These are phyloP conservation scores for Alternaria rosae DNA, from an alignment of 2,329 filamentous ascomycete species.

Conservation along the genomic window DNA sequence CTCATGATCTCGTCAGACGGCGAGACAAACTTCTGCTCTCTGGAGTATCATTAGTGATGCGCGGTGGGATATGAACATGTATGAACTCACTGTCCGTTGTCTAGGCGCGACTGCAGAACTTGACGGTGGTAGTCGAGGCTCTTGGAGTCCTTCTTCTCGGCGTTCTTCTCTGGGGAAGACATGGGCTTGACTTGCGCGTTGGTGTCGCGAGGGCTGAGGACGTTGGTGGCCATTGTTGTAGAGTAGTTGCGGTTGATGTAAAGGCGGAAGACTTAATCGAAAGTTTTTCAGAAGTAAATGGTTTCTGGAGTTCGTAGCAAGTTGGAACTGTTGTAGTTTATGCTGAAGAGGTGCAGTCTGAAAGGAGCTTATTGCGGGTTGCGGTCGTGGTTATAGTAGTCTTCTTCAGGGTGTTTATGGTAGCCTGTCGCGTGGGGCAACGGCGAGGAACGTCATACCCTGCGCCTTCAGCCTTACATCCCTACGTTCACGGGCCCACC, in stretches of 20 bases:
- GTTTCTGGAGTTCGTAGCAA: neutral
- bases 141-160: constrained; percentile 46
- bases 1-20: constrained; percentile 91
- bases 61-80: neutral
- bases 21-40: constrained; percentile 71
- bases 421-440: constrained; percentile 20
- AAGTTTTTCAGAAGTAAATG: neutral
- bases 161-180: constrained; percentile 35
- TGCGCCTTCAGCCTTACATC: constrained; percentile 3
- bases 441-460: constrained; percentile 21
- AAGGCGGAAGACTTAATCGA: neutral
- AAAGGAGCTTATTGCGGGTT: neutral
- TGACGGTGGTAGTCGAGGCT: constrained; percentile 78
- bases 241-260: constrained; percentile 1
- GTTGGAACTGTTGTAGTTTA: neutral
- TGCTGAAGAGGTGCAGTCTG: neutral
- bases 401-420: constrained; percentile 13
- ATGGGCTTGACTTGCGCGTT: constrained; percentile 58
- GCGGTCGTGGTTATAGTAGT: constrained; percentile 10
- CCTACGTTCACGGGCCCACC: constrained; percentile 1
- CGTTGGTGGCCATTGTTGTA: constrained; percentile 63
- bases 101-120: constrained; percentile 75
- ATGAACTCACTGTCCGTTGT: constrained; percentile 67
- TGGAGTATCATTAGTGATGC: constrained; percentile 33
- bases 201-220: constrained; percentile 71